Base-by-base conservation (phyloP, 2,329 filamentous ascomycete genomes). In the Pseudocercospora vitis region DNA sequence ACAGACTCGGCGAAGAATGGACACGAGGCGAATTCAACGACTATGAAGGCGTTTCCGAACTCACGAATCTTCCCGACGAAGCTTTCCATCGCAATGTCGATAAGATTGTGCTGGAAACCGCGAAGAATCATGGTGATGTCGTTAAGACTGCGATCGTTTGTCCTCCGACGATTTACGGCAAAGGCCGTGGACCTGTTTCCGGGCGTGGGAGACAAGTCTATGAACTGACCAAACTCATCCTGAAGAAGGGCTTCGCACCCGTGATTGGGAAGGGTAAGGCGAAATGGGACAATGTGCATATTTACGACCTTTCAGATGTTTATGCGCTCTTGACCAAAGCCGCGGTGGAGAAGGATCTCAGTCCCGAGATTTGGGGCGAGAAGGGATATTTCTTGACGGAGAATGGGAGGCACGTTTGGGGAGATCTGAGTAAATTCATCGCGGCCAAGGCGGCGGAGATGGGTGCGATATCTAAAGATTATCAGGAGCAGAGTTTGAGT, bases 51-150 rank as follows among this genome's bases (percentile, higher is more conserved):
- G 76, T 88, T 31, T 71, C 74, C 9, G 78, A 80, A 39, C 52
- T 70, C 19, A 73, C 80, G 1, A 75, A 65, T 8, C 63, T 87
- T 0, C 84, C 84, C 0, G 80, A 84, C 63, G 64, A 70, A 0
- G 84, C 78, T 7, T 67, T 78, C 32, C 88, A 91, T 72, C 81
- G 86, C 11, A 76, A 85, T 63, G 81, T 89, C 3, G 88, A 92
- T 70, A 81, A 84, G 67, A 76, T 89, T 32, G 81, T 91, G 11
- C 72, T 87, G 0, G 74, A 70, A 1, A 75, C 78, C 0, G 75
- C 72, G 3, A 68, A 68, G 1, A 68, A 71, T 53, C 73, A 78
- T 54, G 71, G 71, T 0, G 73, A 76, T 3, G 71, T 71, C 0
- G 75, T 86, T 9, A 84, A 81, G 65, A 83, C 81, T 0, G 83